phyloP scores from a whole-genome alignment of 148 eudicot genomes.

The Chenopodium berlandieri region DNA sequence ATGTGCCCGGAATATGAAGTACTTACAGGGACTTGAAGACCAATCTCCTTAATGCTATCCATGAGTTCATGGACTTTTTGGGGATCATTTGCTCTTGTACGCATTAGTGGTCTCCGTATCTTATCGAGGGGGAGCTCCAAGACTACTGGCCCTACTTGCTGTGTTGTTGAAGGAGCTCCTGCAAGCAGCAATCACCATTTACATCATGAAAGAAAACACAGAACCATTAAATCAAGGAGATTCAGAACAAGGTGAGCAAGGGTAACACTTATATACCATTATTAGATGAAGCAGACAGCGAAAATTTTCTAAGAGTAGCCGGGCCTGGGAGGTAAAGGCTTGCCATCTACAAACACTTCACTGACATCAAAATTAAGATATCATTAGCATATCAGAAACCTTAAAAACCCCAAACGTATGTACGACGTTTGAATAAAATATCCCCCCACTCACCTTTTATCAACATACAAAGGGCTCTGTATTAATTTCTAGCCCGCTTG shows the following conservation, averaged over 20 bases:
- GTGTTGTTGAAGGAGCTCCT: conserved; percentile 64
- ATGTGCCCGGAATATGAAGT: background rate
- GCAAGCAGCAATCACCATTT: conserved; percentile 13
- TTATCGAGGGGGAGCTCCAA: conserved; percentile 77
- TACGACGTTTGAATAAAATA: too few relatives aligned
- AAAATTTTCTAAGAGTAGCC: conserved; percentile 32
- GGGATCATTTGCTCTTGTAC: conserved; percentile 87
- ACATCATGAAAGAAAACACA: background rate
- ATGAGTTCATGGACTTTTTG: conserved; percentile 81
- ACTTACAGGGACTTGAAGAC: conserved; percentile 95
- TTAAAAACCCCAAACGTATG: too few relatives aligned
- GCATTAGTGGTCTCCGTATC: conserved; percentile 89
- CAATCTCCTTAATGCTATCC: conserved; percentile 85
- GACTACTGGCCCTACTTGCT: conserved; percentile 69
- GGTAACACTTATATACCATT: conserved; percentile 19
- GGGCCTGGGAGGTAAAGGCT: conserved; percentile 44
- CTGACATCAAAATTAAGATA: background rate
- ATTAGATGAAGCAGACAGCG: conserved; percentile 50
- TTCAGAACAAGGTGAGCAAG: background rate
- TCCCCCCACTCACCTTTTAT: too few relatives aligned
- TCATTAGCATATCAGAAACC: background rate
- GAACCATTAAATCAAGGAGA: background rate
- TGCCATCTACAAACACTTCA: conserved; percentile 38
- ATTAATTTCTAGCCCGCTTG: too few relatives aligned
- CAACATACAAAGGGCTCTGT: too few relatives aligned